A percentile compares a stretch with the other conserved stretches of the same genome.
Evolutionary conservation across 83 land plant species (phyloP).

Genomic region (Diphasiastrum complanatum): DNA sequence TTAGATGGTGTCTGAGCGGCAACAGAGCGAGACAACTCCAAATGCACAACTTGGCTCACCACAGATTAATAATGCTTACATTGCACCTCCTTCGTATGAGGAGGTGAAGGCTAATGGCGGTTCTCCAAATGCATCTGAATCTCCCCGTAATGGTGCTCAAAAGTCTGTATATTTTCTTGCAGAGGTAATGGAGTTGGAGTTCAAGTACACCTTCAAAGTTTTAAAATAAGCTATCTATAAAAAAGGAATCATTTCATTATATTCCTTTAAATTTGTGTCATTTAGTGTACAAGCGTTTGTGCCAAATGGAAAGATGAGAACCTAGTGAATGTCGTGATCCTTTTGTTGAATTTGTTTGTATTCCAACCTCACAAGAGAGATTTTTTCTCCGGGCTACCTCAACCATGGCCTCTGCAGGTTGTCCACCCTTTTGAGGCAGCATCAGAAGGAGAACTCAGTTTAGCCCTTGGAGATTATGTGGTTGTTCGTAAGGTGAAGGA

Average conservation of each 20-base stretch:
- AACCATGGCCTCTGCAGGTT: too few species aligned
- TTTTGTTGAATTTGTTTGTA: background rate
- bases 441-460: conserved; percentile 26
- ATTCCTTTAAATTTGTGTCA: too few species aligned
- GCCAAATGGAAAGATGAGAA: too few species aligned
- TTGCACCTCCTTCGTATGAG: conserved; percentile 24
- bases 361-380: background rate
- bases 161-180: conserved; percentile 32
- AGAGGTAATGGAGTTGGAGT: conserved; percentile 22
- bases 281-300: too few species aligned
- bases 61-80: background rate
- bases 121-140: conserved; percentile 15
- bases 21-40: conserved; percentile 22
- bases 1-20: conserved; percentile 22
- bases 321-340: too few species aligned
- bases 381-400: too few species aligned
- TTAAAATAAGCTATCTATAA: background rate
- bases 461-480: conserved; percentile 36
- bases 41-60: background rate
- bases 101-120: conserved; percentile 23
- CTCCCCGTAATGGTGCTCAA: conserved; percentile 10
- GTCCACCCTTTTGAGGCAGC: conserved; percentile 36
- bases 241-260: background rate
- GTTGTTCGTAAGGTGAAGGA: conserved; percentile 35
- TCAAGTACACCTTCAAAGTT: background rate